Evolutionary conservation across 768 basidiomycete genomes (phyloP).

Genomic region (Lentinula sp.): DNA sequence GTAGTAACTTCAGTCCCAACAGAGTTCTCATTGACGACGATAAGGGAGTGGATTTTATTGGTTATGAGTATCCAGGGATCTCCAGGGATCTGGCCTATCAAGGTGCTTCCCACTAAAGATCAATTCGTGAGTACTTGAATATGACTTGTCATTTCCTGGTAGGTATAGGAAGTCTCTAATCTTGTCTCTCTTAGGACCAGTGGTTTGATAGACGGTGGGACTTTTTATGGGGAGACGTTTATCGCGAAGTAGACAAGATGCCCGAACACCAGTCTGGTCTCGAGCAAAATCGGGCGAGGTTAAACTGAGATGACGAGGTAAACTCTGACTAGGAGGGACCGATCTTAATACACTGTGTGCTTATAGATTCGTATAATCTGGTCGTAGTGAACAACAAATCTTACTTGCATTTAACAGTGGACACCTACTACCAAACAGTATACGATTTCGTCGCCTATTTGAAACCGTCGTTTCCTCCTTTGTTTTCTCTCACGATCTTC

Average conservation of each 20-base stretch:
- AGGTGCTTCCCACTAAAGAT: not conserved
- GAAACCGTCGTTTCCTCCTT: not conserved
- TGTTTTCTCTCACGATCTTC: not conserved
- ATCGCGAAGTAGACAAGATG: not conserved
- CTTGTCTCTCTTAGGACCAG: not conserved
- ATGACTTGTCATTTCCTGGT: not conserved
- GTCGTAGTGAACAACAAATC: too few relatives aligned
- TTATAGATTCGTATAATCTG: too few relatives aligned
- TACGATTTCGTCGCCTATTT: too few relatives aligned
- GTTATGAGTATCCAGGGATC: not conserved
- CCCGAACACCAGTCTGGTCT: not conserved
- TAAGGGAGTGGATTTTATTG: not conserved
- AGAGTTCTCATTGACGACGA: not conserved
- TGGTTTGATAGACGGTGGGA: not conserved
- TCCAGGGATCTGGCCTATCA: not conserved
- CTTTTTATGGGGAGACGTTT: not conserved
- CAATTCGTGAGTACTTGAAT: not conserved
- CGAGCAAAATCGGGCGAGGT: not conserved
- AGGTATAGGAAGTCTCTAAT: not conserved
- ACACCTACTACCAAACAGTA: too few relatives aligned
- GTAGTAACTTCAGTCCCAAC: not conserved
- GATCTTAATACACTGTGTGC: too few relatives aligned
- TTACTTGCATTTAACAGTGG: too few relatives aligned
- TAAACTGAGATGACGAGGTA: too few relatives aligned
- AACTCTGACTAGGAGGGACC: not conserved